Evolutionary conservation across 352 stramenopile genomes (phyloP).

Genomic region (Phytophthora ramorum): DNA sequence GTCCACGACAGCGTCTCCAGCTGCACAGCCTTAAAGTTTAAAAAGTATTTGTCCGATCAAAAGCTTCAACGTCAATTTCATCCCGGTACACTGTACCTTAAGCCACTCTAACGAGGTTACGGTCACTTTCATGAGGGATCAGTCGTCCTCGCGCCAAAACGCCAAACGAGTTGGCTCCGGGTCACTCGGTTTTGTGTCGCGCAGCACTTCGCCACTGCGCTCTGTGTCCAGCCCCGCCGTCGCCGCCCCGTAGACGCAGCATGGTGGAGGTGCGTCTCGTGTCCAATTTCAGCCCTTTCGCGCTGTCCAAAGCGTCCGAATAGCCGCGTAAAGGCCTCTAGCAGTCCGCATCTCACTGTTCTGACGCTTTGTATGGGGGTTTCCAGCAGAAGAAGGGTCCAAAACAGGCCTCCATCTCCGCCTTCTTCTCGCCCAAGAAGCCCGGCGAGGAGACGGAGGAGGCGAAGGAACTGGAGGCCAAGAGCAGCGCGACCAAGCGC

Average conservation of each 20-base stretch:
- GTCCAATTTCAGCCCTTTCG: neutral
- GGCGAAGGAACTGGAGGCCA: conserved; percentile 13
- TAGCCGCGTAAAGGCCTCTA: neutral
- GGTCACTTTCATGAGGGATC: conserved; percentile 15
- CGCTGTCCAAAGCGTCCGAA: neutral
- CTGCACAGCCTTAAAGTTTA: conserved; percentile 4
- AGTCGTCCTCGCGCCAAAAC: conserved; percentile 14
- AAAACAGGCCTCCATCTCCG: conserved; percentile 70
- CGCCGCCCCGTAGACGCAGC: neutral
- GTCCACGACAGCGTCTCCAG: neutral
- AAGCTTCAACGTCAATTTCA: neutral
- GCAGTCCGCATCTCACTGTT: neutral
- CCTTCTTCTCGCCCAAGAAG: conserved; percentile 80
- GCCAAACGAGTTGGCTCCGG: conserved; percentile 8
- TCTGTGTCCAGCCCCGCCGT: neutral
- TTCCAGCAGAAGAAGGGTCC: conserved; percentile 59
- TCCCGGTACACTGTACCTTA: neutral
- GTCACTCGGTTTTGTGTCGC: neutral
- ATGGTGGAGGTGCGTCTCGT: conserved; percentile 36
- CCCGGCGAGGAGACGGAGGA: conserved; percentile 16
- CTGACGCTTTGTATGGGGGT: conserved; percentile 21
- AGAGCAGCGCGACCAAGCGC: conserved; percentile 28
- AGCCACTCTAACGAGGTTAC: conserved; percentile 2
- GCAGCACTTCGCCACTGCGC: conserved; percentile 6
- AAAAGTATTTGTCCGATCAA: neutral